Percentiles rank a stretch among this genome's conserved stretches.
Evolutionary conservation across 1,284 basidiomycete genomes (phyloP).

Genomic region (Mycena sp.): DNA sequence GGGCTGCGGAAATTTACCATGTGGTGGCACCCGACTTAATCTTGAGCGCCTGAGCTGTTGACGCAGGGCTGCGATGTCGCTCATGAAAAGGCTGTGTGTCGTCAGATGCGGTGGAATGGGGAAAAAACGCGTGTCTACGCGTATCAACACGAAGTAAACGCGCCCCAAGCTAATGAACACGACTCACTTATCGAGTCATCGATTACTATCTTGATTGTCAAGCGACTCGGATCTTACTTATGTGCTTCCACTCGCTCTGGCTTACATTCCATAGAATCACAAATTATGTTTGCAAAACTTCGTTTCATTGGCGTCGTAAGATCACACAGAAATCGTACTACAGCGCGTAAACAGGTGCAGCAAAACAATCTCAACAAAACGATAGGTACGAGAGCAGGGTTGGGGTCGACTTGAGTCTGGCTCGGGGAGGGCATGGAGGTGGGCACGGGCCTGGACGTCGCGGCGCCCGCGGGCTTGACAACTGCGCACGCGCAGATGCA

Average conservation of each 20-base stretch:
- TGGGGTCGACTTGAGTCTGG: constrained; percentile 21
- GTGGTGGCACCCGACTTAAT: constrained; percentile 82
- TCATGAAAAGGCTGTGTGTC: constrained; percentile 41
- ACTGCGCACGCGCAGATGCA: constrained; percentile 3
- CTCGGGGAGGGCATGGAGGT: constrained; percentile 13
- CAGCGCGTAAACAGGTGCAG: constrained; percentile 43
- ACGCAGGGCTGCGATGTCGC: constrained; percentile 57
- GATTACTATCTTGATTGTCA: too few relatives aligned
- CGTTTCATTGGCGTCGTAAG: constrained; percentile 51
- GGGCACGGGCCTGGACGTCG: constrained; percentile 25
- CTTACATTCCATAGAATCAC: too few relatives aligned
- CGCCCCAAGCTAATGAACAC: constrained; percentile 1
- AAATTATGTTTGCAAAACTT: constrained; percentile 14
- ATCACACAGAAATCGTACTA: constrained; percentile 53
- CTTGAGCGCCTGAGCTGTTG: constrained; percentile 83
- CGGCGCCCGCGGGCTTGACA: constrained; percentile 11
- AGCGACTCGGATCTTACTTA: too few relatives aligned
- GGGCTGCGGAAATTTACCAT: constrained; percentile 57
- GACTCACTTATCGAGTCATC: too few relatives aligned
- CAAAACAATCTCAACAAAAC: constrained; percentile 42
- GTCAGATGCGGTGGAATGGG: neutral
- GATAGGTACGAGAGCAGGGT: constrained; percentile 28
- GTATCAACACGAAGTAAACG: neutral
- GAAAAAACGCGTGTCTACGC: constrained; percentile 10
- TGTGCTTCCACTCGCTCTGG: too few relatives aligned